These are phyloP conservation scores for Trametes pubescens DNA, from an alignment of 1,284 basidiomycete species.

Conservation along the genomic window DNA sequence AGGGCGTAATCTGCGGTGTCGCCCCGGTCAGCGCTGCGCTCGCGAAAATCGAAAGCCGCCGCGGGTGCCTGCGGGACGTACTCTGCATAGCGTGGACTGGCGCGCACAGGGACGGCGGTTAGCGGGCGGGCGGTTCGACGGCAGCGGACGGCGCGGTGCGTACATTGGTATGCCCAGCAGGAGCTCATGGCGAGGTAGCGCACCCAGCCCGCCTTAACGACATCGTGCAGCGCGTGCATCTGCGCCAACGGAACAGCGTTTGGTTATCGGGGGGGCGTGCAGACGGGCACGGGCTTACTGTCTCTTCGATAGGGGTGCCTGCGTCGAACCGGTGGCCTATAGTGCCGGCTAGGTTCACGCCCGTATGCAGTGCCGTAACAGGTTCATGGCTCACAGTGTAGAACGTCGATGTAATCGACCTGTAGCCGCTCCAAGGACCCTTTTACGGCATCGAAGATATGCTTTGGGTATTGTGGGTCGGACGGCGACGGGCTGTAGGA, in stretches of 20 bases:
- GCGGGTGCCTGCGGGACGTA: slow-evolving; percentile 16
- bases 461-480: slow-evolving; percentile 36
- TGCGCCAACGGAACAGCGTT: background rate
- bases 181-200: slow-evolving; percentile 52
- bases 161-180: slow-evolving; percentile 48
- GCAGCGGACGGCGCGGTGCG: background rate
- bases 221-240: slow-evolving; percentile 48
- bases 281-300: background rate
- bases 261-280: too few relatives aligned
- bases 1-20: slow-evolving; percentile 40
- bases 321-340: slow-evolving; percentile 39
- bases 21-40: slow-evolving; percentile 29
- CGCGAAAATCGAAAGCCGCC: slow-evolving; percentile 32
- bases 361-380: too few relatives aligned
- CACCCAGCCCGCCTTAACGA: slow-evolving; percentile 46
- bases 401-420: slow-evolving; percentile 75
- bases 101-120: background rate
- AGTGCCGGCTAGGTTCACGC: too few relatives aligned
- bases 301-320: slow-evolving; percentile 42
- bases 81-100: slow-evolving; percentile 50
- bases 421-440: slow-evolving; percentile 70
- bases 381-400: slow-evolving; percentile 52
- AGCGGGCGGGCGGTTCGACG: background rate
- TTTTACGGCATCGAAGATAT: slow-evolving; percentile 78
- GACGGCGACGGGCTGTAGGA: too few relatives aligned